phyloP scores from a whole-genome alignment of 176 grass and related monocot genomes.

The Cenchrus purpureus region DNA sequence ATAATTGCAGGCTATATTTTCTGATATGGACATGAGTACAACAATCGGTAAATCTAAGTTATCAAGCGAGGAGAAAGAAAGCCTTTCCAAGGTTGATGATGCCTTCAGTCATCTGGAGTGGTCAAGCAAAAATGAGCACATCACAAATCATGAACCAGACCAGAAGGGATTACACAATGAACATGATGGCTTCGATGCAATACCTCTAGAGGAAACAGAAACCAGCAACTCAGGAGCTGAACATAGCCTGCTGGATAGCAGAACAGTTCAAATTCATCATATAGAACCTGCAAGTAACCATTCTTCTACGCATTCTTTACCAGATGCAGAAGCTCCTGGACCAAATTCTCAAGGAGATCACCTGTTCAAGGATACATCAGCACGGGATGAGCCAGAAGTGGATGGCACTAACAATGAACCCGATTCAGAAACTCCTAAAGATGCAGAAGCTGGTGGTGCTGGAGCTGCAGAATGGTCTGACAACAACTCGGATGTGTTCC shows the following conservation, averaged over 20 bases:
- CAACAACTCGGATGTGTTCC: conserved; percentile 49
- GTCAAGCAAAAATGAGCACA: conserved; percentile 32
- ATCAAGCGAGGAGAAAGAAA: conserved; percentile 35
- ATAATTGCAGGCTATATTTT: conserved; percentile 57
- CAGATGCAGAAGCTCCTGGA: not conserved
- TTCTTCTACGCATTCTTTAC: conserved; percentile 23
- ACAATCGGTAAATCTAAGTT: conserved; percentile 21
- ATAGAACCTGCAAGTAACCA: conserved; percentile 25
- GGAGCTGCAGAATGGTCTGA: conserved; percentile 40
- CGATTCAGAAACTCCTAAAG: not conserved
- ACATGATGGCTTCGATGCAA: conserved; percentile 34
- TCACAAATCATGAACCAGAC: conserved; percentile 19
- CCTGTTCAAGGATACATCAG: conserved; percentile 7
- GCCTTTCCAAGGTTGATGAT: conserved; percentile 37
- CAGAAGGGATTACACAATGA: conserved; percentile 1
- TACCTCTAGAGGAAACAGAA: conserved; percentile 43
- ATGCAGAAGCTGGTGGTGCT: conserved; percentile 36
- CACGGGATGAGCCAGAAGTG: not conserved
- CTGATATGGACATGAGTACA: conserved; percentile 34
- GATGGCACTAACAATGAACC: not conserved
- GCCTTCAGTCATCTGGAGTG: conserved; percentile 42
- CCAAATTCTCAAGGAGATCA: conserved; percentile 5
- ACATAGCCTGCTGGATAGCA: conserved; percentile 28
- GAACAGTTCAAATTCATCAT: conserved; percentile 33
- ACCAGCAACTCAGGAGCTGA: not conserved